A percentile compares a stretch with the other conserved stretches of the same genome.
Conservation (phyloP, 352 stramenopile genomes). For the Pythium sp. region DNA sequence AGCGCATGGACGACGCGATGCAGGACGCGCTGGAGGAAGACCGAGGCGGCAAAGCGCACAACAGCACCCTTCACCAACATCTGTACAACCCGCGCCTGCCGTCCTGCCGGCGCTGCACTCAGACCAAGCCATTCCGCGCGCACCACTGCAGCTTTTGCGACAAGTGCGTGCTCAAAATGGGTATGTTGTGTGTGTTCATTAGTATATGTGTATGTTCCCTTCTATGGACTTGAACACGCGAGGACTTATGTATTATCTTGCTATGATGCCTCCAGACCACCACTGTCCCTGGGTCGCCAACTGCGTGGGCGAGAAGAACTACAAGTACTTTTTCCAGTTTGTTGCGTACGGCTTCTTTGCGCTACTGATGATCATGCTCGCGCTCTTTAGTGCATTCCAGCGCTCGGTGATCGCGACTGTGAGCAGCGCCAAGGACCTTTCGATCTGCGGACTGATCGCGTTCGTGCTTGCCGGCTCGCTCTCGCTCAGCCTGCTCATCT, state of each 20-base stretch:
- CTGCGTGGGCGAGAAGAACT: conserved; percentile 80
- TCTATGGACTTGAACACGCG: background rate
- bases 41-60: conserved; percentile 13
- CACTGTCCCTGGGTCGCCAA: conserved; percentile 96
- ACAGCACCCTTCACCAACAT: background rate
- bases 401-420: conserved; percentile 24
- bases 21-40: conserved; percentile 62
- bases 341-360: conserved; percentile 73
- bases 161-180: conserved; percentile 84
- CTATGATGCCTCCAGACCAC: conserved; percentile 82
- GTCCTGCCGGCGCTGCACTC: conserved; percentile 61
- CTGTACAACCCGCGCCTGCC: conserved; percentile 16
- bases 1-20: conserved; percentile 56
- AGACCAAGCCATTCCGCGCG: conserved; percentile 72
- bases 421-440: conserved; percentile 31
- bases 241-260: background rate
- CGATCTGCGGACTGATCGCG: conserved; percentile 51
- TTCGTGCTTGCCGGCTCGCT: conserved; percentile 73
- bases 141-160: conserved; percentile 88
- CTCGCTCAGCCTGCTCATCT: conserved; percentile 64
- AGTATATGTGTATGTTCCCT: too few species aligned
- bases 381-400: conserved; percentile 53
- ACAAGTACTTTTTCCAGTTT: conserved; percentile 88
- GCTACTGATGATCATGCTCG: conserved; percentile 52
- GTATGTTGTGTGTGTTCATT: conserved; percentile 23